A percentile compares a stretch with the other conserved stretches of the same genome.
phyloP scores from a whole-genome alignment of 1,284 basidiomycete genomes.

The Malassezia nana region DNA sequence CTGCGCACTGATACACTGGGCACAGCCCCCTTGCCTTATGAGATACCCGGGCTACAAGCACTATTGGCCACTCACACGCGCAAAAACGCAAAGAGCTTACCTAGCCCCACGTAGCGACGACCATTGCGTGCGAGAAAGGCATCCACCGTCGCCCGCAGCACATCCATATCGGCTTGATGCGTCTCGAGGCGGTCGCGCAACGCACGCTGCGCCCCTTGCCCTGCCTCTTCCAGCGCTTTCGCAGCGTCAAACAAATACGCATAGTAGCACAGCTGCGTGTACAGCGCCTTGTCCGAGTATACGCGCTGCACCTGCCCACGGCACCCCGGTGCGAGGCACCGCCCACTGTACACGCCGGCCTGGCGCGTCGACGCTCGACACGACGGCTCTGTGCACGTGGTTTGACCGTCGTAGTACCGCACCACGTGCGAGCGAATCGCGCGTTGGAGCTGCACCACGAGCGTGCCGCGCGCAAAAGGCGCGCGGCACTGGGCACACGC shows the following conservation, averaged over 20 bases:
- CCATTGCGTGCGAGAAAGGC: constrained; percentile 37
- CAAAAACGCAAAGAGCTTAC: constrained; percentile 37
- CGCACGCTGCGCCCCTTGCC: constrained; percentile 21
- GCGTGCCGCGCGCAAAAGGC: constrained; percentile 55
- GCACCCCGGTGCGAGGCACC: constrained; percentile 36
- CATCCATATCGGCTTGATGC: constrained; percentile 19
- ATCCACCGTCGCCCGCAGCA: constrained; percentile 24
- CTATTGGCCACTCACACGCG: constrained; percentile 21
- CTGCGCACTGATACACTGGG: constrained; percentile 13
- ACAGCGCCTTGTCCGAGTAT: constrained; percentile 42
- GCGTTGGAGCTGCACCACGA: constrained; percentile 73
- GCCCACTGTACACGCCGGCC: constrained; percentile 78
- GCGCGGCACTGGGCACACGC: constrained; percentile 53
- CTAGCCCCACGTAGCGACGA: constrained; percentile 38
- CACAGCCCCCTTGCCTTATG: constrained; percentile 3
- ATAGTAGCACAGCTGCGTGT: constrained; percentile 42
- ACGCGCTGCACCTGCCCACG: constrained; percentile 21
- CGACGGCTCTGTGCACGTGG: constrained; percentile 71
- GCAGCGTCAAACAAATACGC: constrained; percentile 32
- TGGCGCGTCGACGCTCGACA: constrained; percentile 75
- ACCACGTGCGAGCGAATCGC: constrained; percentile 69
- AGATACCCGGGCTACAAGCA: constrained; percentile 9
- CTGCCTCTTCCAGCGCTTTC: constrained; percentile 5
- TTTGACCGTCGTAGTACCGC: constrained; percentile 81
- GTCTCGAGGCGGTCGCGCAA: constrained; percentile 21